A percentile compares a stretch with the other conserved stretches of the same genome.
These are phyloP conservation scores for Chrysanthemum makinoi DNA, from an alignment of 129 eudicot genomes.

Conservation along the genomic window DNA sequence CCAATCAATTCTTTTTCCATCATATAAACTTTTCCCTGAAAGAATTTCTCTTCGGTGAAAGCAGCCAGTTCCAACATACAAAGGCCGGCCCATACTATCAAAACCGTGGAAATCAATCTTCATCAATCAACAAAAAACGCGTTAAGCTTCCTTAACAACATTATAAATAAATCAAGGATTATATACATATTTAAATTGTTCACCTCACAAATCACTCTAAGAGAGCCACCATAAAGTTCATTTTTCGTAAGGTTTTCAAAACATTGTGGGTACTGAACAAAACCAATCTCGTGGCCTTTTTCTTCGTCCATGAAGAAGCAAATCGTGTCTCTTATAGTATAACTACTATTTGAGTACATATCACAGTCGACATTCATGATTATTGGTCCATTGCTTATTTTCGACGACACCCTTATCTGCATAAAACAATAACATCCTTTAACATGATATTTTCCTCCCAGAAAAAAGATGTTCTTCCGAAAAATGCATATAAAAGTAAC, in stretches of 20 bases:
- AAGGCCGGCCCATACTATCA: conserved; percentile 80
- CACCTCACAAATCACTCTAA: conserved; percentile 47
- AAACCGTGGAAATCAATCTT: conserved; percentile 78
- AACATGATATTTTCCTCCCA: too few species aligned
- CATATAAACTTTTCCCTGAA: conserved; percentile 47
- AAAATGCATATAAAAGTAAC: too few species aligned
- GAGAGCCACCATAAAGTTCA: conserved; percentile 57
- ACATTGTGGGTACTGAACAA: conserved; percentile 77
- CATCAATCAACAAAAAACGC: neutral
- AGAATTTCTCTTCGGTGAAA: conserved; percentile 73
- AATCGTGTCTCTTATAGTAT: conserved; percentile 64
- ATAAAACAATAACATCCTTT: neutral
- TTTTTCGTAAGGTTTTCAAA: conserved; percentile 65
- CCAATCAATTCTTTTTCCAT: conserved; percentile 40
- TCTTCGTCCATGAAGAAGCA: conserved; percentile 94
- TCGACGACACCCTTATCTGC: conserved; percentile 86
- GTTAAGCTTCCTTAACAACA: neutral
- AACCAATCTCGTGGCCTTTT: conserved; percentile 75
- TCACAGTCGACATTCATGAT: conserved; percentile 91
- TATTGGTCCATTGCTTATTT: conserved; percentile 74
- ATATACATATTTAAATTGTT: neutral
- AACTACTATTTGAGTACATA: conserved; percentile 82
- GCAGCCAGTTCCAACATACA: conserved; percentile 79
- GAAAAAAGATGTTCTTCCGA: too few species aligned
- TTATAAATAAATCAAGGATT: neutral